Conservation (phyloP, 192 early-diverging fungal species). For the Mortierella claussenii region DNA sequence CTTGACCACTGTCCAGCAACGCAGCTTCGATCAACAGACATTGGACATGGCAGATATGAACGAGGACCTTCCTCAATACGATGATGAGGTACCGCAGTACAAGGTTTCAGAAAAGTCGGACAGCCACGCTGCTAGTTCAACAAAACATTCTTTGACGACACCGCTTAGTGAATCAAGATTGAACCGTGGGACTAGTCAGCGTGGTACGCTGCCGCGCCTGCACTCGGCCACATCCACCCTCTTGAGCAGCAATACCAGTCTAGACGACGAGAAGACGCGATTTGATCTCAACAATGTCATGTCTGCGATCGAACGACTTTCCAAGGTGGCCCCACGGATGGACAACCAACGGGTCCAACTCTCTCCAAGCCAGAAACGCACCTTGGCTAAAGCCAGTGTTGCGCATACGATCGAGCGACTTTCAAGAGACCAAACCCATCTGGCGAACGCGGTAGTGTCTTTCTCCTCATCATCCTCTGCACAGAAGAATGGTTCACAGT, state of each 20-base stretch:
- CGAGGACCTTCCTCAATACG: conserved; percentile 36
- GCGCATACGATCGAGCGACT: conserved; percentile 55
- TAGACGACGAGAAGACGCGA: conserved; percentile 57
- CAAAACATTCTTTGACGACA: too few relatives aligned
- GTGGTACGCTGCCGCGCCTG: not conserved
- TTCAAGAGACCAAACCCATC: conserved; percentile 56
- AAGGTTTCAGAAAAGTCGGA: conserved; percentile 14
- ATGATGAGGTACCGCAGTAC: conserved; percentile 26
- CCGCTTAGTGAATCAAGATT: too few relatives aligned
- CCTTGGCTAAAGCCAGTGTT: conserved; percentile 57
- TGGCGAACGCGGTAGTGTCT: conserved; percentile 14
- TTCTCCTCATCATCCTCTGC: conserved; percentile 1
- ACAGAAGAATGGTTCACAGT: too few relatives aligned
- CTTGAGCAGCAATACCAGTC: not conserved
- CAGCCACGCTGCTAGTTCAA: not conserved
- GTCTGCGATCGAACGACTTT: conserved; percentile 62
- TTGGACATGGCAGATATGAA: conserved; percentile 20
- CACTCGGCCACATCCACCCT: not conserved
- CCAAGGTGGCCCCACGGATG: conserved; percentile 58
- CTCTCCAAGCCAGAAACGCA: conserved; percentile 53
- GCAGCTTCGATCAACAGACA: conserved; percentile 31
- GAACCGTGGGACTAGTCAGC: conserved; percentile 2
- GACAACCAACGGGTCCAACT: conserved; percentile 66
- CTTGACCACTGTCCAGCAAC: not conserved
- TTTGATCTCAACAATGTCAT: conserved; percentile 64